A percentile compares a stretch with the other conserved stretches of the same genome.
Conservation (phyloP, 306 rosid genomes). For the Vachellia collinsii region DNA sequence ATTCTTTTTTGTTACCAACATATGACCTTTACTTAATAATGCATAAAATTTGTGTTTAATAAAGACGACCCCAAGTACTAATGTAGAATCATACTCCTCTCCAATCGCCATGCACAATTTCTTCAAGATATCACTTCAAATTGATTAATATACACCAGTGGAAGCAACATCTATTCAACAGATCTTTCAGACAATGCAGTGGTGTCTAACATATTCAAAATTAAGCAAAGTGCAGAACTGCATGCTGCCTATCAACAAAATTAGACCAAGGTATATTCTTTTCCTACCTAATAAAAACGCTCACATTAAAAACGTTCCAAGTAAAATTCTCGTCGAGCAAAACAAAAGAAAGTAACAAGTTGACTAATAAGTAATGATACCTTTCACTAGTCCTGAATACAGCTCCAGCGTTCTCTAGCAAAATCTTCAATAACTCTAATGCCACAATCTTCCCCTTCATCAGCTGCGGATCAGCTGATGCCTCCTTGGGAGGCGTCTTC, state of each 20-base stretch:
- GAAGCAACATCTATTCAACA: not conserved
- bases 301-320: not conserved
- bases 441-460: slow-evolving; percentile 99
- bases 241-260: not conserved
- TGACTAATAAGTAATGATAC: slow-evolving; percentile 47
- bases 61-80: not conserved
- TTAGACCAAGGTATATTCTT: not conserved
- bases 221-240: not conserved
- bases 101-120: not conserved
- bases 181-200: slow-evolving; percentile 7
- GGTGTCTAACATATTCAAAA: not conserved
- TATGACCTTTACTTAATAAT: not conserved
- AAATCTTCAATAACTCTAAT: slow-evolving; percentile 87
- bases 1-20: not conserved
- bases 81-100: not conserved
- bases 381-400: slow-evolving; percentile 98
- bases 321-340: not conserved
- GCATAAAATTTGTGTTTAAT: not conserved
- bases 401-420: slow-evolving; percentile 98
- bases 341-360: slow-evolving; percentile 8
- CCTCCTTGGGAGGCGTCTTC: slow-evolving; percentile 98
- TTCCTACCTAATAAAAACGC: not conserved
- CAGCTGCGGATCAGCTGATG: slow-evolving; percentile 76
- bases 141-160: not conserved
- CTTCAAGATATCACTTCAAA: not conserved